phyloP scores from a whole-genome alignment of 768 basidiomycete species.

The Termitomyces eurrhizus region DNA sequence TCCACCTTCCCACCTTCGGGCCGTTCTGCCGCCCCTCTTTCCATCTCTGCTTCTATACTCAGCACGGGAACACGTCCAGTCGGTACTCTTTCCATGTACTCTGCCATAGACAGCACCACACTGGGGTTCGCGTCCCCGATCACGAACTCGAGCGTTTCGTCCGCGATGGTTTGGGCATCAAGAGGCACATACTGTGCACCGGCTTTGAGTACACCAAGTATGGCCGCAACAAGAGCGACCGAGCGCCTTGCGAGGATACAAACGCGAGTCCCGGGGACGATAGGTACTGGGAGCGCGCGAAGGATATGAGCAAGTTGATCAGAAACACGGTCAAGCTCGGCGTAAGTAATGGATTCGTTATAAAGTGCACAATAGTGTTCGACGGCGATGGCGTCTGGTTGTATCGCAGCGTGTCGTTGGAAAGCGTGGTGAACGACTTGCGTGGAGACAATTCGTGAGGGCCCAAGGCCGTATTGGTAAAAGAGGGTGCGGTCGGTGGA shows the following conservation, averaged over 20 bases:
- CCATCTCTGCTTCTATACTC: conserved; percentile 29
- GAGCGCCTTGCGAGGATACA: conserved; percentile 54
- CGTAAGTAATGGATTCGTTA: conserved; percentile 40
- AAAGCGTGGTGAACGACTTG: conserved; percentile 55
- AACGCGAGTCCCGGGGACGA: conserved; percentile 46
- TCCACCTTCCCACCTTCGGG: conserved; percentile 31
- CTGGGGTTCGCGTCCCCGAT: conserved; percentile 40
- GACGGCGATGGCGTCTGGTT: conserved; percentile 43
- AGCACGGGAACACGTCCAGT: conserved; percentile 20
- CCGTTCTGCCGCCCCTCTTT: conserved; percentile 21
- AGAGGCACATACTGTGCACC: conserved; percentile 58
- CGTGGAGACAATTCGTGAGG: conserved; percentile 33
- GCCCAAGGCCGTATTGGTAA: conserved; percentile 40
- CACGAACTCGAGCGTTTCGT: conserved; percentile 49
- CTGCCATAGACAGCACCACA: conserved; percentile 38
- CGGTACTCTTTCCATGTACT: conserved; percentile 36
- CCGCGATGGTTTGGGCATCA: conserved; percentile 55
- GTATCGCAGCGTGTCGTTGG: conserved; percentile 36
- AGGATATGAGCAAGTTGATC: conserved; percentile 44
- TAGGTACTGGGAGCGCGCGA: conserved; percentile 29
- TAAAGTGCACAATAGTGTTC: conserved; percentile 38
- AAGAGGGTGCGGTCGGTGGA: conserved; percentile 40
- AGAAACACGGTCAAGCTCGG: conserved; percentile 44
- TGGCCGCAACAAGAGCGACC: conserved; percentile 48
- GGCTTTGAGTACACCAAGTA: conserved; percentile 52